Percentiles rank a stretch among this genome's conserved stretches.
phyloP scores from a whole-genome alignment of 2,329 filamentous ascomycete species.

The Tympanopsis confertula region DNA sequence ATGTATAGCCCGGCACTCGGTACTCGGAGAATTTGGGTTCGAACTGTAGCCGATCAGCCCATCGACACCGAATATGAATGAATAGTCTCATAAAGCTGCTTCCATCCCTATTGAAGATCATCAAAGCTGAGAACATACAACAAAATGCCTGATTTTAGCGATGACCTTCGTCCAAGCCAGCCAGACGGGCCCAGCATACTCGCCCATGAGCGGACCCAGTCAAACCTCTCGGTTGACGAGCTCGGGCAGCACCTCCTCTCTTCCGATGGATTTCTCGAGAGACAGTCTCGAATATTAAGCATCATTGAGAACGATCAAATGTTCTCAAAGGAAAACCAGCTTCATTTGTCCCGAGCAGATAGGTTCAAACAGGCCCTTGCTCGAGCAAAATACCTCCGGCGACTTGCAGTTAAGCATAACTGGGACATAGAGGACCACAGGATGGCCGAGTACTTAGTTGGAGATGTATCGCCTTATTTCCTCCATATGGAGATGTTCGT shows the following conservation, averaged over 20 bases:
- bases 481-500: conserved; percentile 38
- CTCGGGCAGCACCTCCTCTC: conserved; percentile 31
- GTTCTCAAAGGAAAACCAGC: conserved; percentile 34
- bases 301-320: conserved; percentile 32
- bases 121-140: too few species aligned
- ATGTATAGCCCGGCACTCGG: too few species aligned
- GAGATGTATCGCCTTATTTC: conserved; percentile 39
- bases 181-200: conserved; percentile 31
- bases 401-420: conserved; percentile 27
- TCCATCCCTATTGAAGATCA: too few species aligned
- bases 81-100: too few species aligned
- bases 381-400: conserved; percentile 33
- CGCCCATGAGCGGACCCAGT: conserved; percentile 28
- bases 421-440: conserved; percentile 36
- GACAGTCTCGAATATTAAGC: conserved; percentile 30
- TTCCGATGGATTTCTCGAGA: conserved; percentile 28
- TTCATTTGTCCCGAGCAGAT: conserved; percentile 36
- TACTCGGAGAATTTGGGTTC: too few species aligned
- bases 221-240: conserved; percentile 26
- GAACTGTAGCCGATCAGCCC: too few species aligned
- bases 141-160: conserved; percentile 38
- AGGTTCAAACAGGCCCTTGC: conserved; percentile 38
- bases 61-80: too few species aligned
- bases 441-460: conserved; percentile 37
- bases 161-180: conserved; percentile 30